A percentile compares a stretch with the other conserved stretches of the same genome.
These are phyloP conservation scores for Penicillium malachiteum DNA, from an alignment of 495 filamentous ascomycete species.

Conservation along the genomic window DNA sequence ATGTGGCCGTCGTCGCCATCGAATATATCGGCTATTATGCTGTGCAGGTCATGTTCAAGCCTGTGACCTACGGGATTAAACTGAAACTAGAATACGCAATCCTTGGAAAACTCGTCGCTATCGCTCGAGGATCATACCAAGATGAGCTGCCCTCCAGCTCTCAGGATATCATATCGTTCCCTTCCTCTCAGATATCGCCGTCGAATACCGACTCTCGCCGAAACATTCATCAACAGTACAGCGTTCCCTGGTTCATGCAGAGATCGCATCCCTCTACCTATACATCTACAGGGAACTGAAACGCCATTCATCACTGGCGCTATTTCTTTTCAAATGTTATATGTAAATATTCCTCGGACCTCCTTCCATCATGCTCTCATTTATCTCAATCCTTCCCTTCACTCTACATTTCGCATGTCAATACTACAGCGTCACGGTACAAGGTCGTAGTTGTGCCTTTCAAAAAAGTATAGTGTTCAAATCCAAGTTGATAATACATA, in stretches of 20 bases:
- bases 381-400: too few relatives aligned
- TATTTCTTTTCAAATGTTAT: neutral
- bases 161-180: conserved; percentile 16
- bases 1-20: conserved; percentile 45
- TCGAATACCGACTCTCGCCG: neutral
- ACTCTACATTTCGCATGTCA: too few relatives aligned
- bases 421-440: too few relatives aligned
- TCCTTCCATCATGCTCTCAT: too few relatives aligned
- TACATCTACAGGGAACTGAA: conserved; percentile 4
- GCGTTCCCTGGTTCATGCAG: conserved; percentile 18
- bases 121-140: conserved; percentile 19
- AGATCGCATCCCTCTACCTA: conserved; percentile 4
- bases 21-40: conserved; percentile 49
- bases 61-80: conserved; percentile 53
- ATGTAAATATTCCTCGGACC: too few relatives aligned
- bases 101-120: conserved; percentile 47
- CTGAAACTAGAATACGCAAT: conserved; percentile 55
- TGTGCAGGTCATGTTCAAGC: conserved; percentile 51
- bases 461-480: neutral
- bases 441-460: neutral
- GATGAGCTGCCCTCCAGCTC: conserved; percentile 16
- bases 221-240: conserved; percentile 8
- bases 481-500: neutral
- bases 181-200: conserved; percentile 4
- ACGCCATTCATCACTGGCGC: neutral